Conservation (phyloP, 2,329 filamentous ascomycete species). For the Aquanectria penicillioides region DNA sequence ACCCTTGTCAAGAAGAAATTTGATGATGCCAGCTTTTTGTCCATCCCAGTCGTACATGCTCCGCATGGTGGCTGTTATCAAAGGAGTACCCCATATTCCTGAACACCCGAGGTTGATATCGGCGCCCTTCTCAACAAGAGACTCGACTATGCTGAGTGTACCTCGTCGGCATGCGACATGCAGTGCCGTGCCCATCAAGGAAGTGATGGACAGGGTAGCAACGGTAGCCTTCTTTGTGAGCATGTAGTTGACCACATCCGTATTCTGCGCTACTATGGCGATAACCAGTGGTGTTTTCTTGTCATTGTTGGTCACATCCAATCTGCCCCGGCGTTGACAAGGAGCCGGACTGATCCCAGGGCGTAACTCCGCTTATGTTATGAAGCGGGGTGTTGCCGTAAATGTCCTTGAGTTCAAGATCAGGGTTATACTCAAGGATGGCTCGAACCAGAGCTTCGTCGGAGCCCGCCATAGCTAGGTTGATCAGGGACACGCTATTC, state of each 20-base stretch:
- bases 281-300: neutral
- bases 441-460: conserved; percentile 3
- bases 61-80: neutral
- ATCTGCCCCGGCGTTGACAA: conserved; percentile 20
- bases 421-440: conserved; percentile 17
- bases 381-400: conserved; percentile 13
- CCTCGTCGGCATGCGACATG: neutral
- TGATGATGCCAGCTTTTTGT: neutral
- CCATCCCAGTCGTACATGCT: neutral
- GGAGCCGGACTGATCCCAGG: neutral
- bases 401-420: neutral
- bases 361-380: neutral
- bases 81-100: neutral
- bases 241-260: conserved; percentile 13
- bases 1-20: neutral
- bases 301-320: neutral
- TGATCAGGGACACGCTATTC: neutral
- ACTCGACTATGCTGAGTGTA: neutral
- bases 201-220: neutral
- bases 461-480: neutral
- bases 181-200: neutral
- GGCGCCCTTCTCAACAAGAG: conserved; percentile 1
- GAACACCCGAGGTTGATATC: neutral
- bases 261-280: neutral
- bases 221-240: conserved; percentile 8